phyloP scores from a whole-genome alignment of 345 rosid genomes.

The Pugionium dolabratum region DNA sequence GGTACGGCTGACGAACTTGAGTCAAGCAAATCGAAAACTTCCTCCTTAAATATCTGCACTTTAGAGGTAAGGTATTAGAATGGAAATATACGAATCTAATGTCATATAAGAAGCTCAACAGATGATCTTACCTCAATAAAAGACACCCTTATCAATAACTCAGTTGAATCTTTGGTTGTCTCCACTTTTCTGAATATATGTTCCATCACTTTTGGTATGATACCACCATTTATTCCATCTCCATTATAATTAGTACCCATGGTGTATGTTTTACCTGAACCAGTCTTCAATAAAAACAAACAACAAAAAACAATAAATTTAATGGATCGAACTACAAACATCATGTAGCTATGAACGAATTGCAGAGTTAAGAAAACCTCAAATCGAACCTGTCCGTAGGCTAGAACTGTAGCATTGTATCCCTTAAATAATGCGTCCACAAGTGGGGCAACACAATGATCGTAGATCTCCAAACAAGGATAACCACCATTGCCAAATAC shows the following conservation, averaged over 20 bases:
- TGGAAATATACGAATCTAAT: neutral
- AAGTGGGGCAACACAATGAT: constrained; percentile 80
- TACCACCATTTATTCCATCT: constrained; percentile 56
- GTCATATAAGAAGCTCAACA: neutral
- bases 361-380: neutral
- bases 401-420: constrained; percentile 91
- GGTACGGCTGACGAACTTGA: constrained; percentile 44
- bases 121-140: constrained; percentile 75
- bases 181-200: constrained; percentile 62
- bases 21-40: constrained; percentile 90
- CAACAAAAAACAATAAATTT: constrained; percentile 4
- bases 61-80: neutral
- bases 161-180: constrained; percentile 48
- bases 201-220: constrained; percentile 90
- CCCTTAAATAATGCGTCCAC: constrained; percentile 87
- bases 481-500: constrained; percentile 63
- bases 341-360: neutral
- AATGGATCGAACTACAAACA: constrained; percentile 5
- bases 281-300: constrained; percentile 53
- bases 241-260: constrained; percentile 92
- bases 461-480: constrained; percentile 52
- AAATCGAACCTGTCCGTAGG: constrained; percentile 83
- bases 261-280: constrained; percentile 92
- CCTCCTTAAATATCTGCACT: constrained; percentile 89
- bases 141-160: constrained; percentile 80